Base-by-base conservation (phyloP, 2,329 filamentous ascomycete genomes). In the Podosphaera xanthii region DNA sequence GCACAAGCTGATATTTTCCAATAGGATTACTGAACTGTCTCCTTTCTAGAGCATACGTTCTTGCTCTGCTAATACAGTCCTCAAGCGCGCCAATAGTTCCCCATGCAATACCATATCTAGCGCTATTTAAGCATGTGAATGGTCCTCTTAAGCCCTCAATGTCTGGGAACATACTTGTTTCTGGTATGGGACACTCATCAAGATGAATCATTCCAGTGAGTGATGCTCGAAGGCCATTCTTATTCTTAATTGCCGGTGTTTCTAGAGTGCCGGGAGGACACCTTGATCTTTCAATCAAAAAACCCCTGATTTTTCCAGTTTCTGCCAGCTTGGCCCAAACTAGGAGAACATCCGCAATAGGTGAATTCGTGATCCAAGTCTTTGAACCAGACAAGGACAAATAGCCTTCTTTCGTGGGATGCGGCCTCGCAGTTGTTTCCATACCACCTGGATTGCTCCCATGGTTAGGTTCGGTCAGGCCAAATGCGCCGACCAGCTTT, bases 131-230 rank as follows among this genome's bases (percentile, higher is more conserved):
- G 69, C 92, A 98, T 63, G 85, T 84, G 69, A 98, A 98, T 2
- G 92, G 92, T 0, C 92, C 92, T 61, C 74, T 79, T 38, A 98
- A 76, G 4, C 92, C 92, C 70, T 95, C 87, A 4, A 95, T 79
- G 1, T 86, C 80, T 0, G 90, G 90, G 67, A 98, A 89, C 89
- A 98, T 94, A 73, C 96, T 95, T 65, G 81, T 86, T 64, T 84
- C 82, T 0, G 89, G 83, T 0, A 98, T 88, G 0, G 92, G 91
- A 64, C 87, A 90, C 63, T 86, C 82, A 63, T 96, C 91, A 68
- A 98, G 78, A 65, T 95, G 89, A 64, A 98, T 96, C 92, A 97
- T 97, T 60, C 92, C 92, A 0, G 92, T 98, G 63, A 96, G 86
- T 10, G 87, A 94, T 10, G 92, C 92, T 60, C 92, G 79, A 38